Percentiles rank a stretch among this genome's conserved stretches.
Evolutionary conservation across 306 rosid species (phyloP).

Genomic region (Quercus engelmannii): DNA sequence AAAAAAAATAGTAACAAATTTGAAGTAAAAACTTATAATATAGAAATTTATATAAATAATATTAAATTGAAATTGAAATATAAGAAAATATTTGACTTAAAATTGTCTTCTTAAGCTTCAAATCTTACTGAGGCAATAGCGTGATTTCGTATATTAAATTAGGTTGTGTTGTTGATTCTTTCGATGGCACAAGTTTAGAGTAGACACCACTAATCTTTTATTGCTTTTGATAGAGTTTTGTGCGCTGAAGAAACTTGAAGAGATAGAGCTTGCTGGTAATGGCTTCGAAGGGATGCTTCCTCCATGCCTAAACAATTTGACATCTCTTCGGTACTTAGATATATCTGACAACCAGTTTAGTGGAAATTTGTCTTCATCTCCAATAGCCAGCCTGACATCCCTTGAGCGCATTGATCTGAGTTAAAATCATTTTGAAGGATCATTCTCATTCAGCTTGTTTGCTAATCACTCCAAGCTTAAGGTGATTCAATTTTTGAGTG

Average conservation of each 20-base stretch:
- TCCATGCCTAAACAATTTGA: neutral
- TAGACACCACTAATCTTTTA: no score
- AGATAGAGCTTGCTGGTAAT: neutral
- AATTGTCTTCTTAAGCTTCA: no score
- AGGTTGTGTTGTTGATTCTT: no score
- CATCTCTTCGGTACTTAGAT: neutral
- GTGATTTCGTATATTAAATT: no score
- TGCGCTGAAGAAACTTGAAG: neutral
- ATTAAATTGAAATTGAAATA: no score
- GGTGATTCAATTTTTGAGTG: neutral
- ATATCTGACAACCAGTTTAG: neutral
- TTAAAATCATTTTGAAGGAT: slow-evolving; percentile 15
- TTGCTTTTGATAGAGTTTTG: slow-evolving; percentile 5
- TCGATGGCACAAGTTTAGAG: no score
- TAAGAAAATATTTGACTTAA: no score
- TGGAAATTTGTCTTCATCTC: slow-evolving; percentile 16
- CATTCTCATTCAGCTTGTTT: slow-evolving; percentile 14
- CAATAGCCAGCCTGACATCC: neutral
- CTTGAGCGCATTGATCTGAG: neutral
- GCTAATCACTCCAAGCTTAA: slow-evolving; percentile 25
- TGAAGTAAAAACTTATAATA: no score
- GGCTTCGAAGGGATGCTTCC: neutral
- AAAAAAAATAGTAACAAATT: no score
- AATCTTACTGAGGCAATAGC: no score
- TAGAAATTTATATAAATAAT: no score